Percentiles rank a stretch among this genome's conserved stretches.
These are phyloP conservation scores for Candida alai DNA, from an alignment of 805 yeast genomes.

Conservation along the genomic window DNA sequence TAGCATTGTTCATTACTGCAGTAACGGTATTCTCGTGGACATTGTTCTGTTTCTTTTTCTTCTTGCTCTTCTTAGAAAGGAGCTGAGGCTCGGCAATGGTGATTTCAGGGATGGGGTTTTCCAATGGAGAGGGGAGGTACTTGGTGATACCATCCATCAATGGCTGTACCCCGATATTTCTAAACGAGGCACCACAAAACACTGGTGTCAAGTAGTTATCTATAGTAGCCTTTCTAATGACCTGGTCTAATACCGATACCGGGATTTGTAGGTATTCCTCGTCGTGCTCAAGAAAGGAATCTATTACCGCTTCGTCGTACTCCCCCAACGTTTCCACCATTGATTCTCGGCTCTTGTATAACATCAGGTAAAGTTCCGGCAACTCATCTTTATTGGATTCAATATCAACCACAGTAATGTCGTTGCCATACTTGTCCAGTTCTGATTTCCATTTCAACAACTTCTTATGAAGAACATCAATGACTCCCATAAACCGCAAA, in stretches of 20 bases:
- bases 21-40: slow-evolving; percentile 20
- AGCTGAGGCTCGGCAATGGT: slow-evolving; percentile 16
- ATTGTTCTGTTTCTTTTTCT: slow-evolving; percentile 13
- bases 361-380: slow-evolving; percentile 44
- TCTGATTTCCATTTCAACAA: slow-evolving; percentile 49
- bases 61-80: slow-evolving; percentile 14
- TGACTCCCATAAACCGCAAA: slow-evolving; percentile 57
- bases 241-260: slow-evolving; percentile 44
- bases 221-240: slow-evolving; percentile 65
- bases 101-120: slow-evolving; percentile 56
- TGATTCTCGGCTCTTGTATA: slow-evolving; percentile 60
- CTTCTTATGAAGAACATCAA: slow-evolving; percentile 69
- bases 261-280: slow-evolving; percentile 73
- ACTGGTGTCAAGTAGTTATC: slow-evolving; percentile 65
- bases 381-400: slow-evolving; percentile 20
- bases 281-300: slow-evolving; percentile 64
- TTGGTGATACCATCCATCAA: slow-evolving; percentile 76
- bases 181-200: slow-evolving; percentile 88
- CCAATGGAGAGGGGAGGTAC: slow-evolving; percentile 80
- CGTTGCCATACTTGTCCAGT: slow-evolving; percentile 44
- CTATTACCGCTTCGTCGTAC: slow-evolving; percentile 71
- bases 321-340: slow-evolving; percentile 83
- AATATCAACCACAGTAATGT: slow-evolving; percentile 46
- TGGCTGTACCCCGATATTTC: slow-evolving; percentile 93
- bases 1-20: slow-evolving; percentile 33